Conservation (phyloP, 75 land plant genomes). For the Cupressus sempervirens region DNA sequence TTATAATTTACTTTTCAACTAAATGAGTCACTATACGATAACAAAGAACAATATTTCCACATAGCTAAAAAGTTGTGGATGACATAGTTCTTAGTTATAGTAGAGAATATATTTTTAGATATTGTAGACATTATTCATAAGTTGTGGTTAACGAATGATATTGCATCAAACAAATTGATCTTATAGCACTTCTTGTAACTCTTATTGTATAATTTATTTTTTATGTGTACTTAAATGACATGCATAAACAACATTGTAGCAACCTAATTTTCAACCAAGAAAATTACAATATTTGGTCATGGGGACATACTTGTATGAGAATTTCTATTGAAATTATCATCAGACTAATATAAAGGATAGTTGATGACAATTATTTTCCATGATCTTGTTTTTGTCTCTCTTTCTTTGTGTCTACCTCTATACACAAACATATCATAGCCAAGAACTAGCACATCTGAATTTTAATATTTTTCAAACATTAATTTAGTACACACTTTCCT, state of each 20-base stretch:
- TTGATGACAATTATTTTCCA: not conserved
- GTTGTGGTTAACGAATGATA: not conserved
- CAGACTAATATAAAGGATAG: not conserved
- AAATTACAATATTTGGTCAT: not conserved
- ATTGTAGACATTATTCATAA: not conserved
- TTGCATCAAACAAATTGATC: not conserved
- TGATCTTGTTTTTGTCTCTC: not conserved
- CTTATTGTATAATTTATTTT: not conserved
- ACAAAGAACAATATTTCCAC: no score
- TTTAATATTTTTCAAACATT: not conserved
- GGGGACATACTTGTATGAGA: not conserved
- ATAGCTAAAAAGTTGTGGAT: not conserved
- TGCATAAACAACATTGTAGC: no score
- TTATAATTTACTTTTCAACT: no score
- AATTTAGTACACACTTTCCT: not conserved
- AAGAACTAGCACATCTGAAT: not conserved
- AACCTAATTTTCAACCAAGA: not conserved
- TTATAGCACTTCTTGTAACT: not conserved
- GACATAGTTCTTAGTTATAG: not conserved
- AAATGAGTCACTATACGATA: no score
- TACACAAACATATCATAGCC: not conserved
- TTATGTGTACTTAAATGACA: not conserved
- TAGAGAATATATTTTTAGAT: not conserved
- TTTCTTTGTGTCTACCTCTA: not conserved
- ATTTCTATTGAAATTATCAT: not conserved